Percentiles rank a stretch among this genome's conserved stretches.
These are phyloP conservation scores for Exophiala bonariae DNA, from an alignment of 2,329 filamentous ascomycete species.

Conservation along the genomic window DNA sequence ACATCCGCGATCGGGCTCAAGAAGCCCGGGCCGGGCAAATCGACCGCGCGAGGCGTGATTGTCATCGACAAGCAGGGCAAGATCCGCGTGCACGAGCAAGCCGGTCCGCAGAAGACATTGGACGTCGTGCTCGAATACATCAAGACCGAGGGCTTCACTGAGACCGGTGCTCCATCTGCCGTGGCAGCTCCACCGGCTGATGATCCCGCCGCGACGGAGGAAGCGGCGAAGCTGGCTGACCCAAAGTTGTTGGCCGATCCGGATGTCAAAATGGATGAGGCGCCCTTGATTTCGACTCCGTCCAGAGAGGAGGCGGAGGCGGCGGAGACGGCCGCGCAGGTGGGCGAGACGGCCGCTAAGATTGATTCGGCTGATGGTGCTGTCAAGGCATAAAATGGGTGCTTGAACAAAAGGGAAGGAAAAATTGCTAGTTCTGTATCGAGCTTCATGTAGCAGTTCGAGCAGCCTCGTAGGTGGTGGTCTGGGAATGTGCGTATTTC, in stretches of 20 bases:
- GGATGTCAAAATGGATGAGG: conserved; percentile 25
- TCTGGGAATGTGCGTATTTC: no score
- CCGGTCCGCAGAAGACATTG: conserved; percentile 75
- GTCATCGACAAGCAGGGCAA: conserved; percentile 80
- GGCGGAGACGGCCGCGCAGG: conserved; percentile 25
- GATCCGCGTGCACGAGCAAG: conserved; percentile 71
- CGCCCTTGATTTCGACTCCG: conserved; percentile 19
- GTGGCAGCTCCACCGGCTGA: conserved; percentile 16
- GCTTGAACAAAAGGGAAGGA: no score
- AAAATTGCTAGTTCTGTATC: no score
- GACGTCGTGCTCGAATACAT: conserved; percentile 70
- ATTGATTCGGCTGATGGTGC: conserved; percentile 13
- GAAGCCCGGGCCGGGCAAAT: conserved; percentile 68
- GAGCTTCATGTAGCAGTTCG: no score
- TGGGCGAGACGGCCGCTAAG: conserved; percentile 23
- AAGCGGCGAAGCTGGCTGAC: conserved; percentile 15
- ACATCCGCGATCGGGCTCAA: conserved; percentile 87
- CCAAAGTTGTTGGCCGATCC: conserved; percentile 6
- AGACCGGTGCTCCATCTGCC: conserved; percentile 14
- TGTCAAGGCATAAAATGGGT: conserved; percentile 6
- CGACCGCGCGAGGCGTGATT: conserved; percentile 81
- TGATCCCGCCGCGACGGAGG: conserved; percentile 15
- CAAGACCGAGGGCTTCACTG: conserved; percentile 17
- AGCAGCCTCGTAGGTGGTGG: no score
- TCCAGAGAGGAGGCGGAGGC: conserved; percentile 21